phyloP scores from a whole-genome alignment of 257 asterid genomes.

The Asclepias syriaca region DNA sequence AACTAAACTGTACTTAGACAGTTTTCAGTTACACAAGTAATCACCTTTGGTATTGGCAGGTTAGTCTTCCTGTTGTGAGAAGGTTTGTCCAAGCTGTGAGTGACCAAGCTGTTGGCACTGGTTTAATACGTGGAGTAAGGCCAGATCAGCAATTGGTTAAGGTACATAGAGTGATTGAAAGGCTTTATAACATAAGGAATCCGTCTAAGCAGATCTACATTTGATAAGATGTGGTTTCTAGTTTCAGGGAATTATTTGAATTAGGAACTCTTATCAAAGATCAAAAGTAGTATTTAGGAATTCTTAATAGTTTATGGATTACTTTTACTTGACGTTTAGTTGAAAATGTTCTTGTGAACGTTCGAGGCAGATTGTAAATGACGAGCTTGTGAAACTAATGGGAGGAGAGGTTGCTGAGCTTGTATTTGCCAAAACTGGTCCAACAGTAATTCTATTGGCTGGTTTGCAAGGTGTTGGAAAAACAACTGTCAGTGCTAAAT shows the following conservation, averaged over 20 bases:
- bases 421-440: slow-evolving; percentile 64
- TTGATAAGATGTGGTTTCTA: background rate
- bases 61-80: slow-evolving; percentile 96
- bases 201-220: background rate
- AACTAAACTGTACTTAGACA: background rate
- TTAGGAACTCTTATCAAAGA: background rate
- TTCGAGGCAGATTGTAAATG: slow-evolving; percentile 60
- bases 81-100: slow-evolving; percentile 89
- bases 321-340: background rate
- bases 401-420: slow-evolving; percentile 97
- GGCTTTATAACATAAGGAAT: background rate
- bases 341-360: background rate
- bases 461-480: slow-evolving; percentile 99
- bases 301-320: background rate
- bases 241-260: background rate
- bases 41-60: slow-evolving; percentile 45
- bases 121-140: slow-evolving; percentile 81
- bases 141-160: slow-evolving; percentile 98
- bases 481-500: slow-evolving; percentile 96
- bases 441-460: slow-evolving; percentile 86
- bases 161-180: slow-evolving; percentile 33
- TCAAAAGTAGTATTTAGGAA: background rate
- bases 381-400: slow-evolving; percentile 88
- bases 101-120: slow-evolving; percentile 90
- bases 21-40: background rate